Conservation (phyloP, 495 filamentous ascomycete species). For the Hypoxylon lenormandii region DNA sequence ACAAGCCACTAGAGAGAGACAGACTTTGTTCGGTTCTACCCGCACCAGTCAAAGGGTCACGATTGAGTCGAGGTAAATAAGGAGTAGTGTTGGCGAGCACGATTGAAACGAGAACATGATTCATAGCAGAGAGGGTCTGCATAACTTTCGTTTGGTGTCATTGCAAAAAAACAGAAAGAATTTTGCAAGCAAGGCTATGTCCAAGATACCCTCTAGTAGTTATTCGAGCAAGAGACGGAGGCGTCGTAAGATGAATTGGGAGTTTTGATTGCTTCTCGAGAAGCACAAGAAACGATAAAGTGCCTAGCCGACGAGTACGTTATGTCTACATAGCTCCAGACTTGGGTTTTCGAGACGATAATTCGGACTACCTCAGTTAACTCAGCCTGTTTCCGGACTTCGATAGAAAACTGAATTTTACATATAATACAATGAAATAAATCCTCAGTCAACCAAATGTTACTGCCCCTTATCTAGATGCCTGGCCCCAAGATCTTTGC, state of each 20-base stretch:
- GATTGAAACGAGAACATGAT: constrained; percentile 49
- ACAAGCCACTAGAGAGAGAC: constrained; percentile 57
- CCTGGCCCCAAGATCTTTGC: background rate
- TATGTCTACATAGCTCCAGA: constrained; percentile 4
- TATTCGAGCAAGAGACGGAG: constrained; percentile 27
- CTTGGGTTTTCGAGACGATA: constrained; percentile 8
- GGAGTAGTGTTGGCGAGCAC: constrained; percentile 15
- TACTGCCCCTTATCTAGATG: background rate
- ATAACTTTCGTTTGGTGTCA: constrained; percentile 32
- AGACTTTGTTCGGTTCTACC: constrained; percentile 59
- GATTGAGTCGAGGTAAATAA: constrained; percentile 51
- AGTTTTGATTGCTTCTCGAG: constrained; percentile 24
- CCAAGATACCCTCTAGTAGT: constrained; percentile 42
- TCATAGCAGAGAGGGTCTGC: constrained; percentile 38
- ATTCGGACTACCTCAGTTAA: constrained; percentile 3
- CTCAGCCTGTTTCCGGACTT: constrained; percentile 6
- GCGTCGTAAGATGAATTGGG: constrained; percentile 12
- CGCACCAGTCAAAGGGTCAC: constrained; percentile 61
- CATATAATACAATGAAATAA: too few relatives aligned
- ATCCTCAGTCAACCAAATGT: constrained; percentile 5
- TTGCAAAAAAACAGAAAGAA: constrained; percentile 21
- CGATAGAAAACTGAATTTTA: constrained; percentile 31
- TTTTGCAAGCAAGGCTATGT: constrained; percentile 31
- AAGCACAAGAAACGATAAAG: constrained; percentile 8
- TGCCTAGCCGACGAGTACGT: constrained; percentile 9